Percentiles rank a stretch among this genome's conserved stretches.
Conservation (phyloP, 768 basidiomycete genomes). For the Calocybe indica region DNA sequence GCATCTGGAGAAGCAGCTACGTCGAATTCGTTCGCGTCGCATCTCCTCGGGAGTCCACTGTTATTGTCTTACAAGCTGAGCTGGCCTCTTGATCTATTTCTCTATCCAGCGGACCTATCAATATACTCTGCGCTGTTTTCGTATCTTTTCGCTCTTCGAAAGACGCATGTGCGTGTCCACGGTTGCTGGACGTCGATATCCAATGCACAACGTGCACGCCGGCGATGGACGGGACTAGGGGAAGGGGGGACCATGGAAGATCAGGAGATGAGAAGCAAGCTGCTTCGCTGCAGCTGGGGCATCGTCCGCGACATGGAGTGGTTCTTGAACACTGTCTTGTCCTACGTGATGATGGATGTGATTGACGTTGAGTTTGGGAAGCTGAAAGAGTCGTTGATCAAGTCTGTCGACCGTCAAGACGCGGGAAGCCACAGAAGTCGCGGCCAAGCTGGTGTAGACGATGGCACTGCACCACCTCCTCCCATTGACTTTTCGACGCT, state of each 20-base stretch:
- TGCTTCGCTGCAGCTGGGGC: constrained; percentile 82
- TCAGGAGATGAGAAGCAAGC: constrained; percentile 50
- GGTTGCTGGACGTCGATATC: constrained; percentile 83
- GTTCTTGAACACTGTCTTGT: constrained; percentile 80
- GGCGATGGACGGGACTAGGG: constrained; percentile 81
- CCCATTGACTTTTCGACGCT: constrained; percentile 83
- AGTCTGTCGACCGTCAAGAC: constrained; percentile 10
- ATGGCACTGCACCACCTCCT: constrained; percentile 22
- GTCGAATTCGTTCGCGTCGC: constrained; percentile 56
- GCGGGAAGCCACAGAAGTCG: background rate
- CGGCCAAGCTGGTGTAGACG: constrained; percentile 1
- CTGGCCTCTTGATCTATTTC: constrained; percentile 90
- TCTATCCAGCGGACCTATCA: constrained; percentile 67
- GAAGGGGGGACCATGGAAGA: constrained; percentile 82
- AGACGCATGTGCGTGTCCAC: constrained; percentile 76
- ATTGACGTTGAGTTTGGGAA: constrained; percentile 77
- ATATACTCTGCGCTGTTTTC: constrained; percentile 75
- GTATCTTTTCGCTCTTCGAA: constrained; percentile 78
- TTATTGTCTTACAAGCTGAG: constrained; percentile 63
- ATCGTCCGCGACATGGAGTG: constrained; percentile 84
- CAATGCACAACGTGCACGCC: constrained; percentile 76
- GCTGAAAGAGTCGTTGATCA: constrained; percentile 54
- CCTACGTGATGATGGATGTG: constrained; percentile 88
- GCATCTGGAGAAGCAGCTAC: constrained; percentile 34
- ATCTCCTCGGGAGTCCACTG: constrained; percentile 76